Percentiles rank a stretch among this genome's conserved stretches.
Evolutionary conservation across 1,139 yeast genomes (phyloP).

Genomic region (Lodderomyces oxycetoniae): DNA sequence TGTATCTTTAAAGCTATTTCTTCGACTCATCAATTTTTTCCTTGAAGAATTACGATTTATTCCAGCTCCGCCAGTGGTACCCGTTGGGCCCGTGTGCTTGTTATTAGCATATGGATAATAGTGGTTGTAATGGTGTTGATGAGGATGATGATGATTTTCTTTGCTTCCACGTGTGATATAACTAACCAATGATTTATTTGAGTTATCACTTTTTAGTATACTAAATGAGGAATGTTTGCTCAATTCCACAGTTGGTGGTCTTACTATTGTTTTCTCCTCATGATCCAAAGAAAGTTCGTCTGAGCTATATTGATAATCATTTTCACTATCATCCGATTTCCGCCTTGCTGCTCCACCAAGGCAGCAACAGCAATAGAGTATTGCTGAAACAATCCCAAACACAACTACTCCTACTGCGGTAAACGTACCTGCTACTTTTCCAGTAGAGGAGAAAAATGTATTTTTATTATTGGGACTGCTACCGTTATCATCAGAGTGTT

Average conservation of each 20-base stretch:
- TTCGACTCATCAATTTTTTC: constrained; percentile 25
- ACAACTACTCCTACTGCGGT: constrained; percentile 61
- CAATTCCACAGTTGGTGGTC: not conserved
- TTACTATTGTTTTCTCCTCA: not conserved
- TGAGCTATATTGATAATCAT: constrained; percentile 22
- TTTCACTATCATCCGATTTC: constrained; percentile 31
- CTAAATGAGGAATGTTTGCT: constrained; percentile 15
- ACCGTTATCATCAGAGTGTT: not conserved
- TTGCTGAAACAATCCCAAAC: constrained; percentile 32
- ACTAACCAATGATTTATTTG: constrained; percentile 33
- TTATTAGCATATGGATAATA: constrained; percentile 1
- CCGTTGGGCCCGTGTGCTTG: not conserved
- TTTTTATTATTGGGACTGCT: constrained; percentile 8
- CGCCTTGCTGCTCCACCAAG: constrained; percentile 8
- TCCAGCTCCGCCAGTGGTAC: constrained; percentile 15
- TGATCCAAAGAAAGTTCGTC: not conserved
- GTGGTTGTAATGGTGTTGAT: constrained; percentile 10
- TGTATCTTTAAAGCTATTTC: constrained; percentile 8
- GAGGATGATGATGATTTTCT: constrained; percentile 13
- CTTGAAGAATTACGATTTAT: constrained; percentile 31
- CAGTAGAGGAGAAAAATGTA: constrained; percentile 51
- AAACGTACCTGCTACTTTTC: constrained; percentile 72
- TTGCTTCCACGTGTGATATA: constrained; percentile 17
- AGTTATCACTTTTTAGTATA: constrained; percentile 27
- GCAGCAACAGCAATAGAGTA: constrained; percentile 38